Conservation (phyloP, 129 eudicot genomes). For the Glebionis coronaria region DNA sequence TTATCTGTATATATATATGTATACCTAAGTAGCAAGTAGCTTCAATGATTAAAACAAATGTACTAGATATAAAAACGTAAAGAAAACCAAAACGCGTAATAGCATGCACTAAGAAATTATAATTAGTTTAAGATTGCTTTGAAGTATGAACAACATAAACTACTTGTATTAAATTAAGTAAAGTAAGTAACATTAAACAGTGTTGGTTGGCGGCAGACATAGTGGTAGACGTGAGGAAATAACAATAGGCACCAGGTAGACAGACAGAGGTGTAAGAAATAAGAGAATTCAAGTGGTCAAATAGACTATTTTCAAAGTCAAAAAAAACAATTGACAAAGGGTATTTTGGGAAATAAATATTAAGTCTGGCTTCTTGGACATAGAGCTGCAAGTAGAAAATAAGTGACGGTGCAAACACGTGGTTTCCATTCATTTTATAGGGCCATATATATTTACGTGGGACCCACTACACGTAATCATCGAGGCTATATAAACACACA, state of each 20-base stretch:
- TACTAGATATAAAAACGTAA: too few relatives aligned
- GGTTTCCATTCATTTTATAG: conserved; percentile 25
- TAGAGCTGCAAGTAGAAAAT: conserved; percentile 3
- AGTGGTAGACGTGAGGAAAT: neutral
- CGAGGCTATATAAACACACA: conserved; percentile 11
- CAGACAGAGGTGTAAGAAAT: too few relatives aligned
- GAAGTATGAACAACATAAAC: too few relatives aligned
- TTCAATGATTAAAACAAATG: too few relatives aligned
- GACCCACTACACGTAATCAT: neutral
- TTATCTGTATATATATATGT: too few relatives aligned
- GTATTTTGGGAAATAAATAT: neutral
- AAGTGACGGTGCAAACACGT: conserved; percentile 17
- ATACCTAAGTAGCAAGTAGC: too few relatives aligned
- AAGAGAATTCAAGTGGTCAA: too few relatives aligned
- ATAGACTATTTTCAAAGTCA: conserved; percentile 10
- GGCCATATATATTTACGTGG: conserved; percentile 7
- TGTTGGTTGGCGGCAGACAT: neutral
- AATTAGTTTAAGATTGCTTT: too few relatives aligned
- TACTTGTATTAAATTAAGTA: neutral
- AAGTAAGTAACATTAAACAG: neutral
- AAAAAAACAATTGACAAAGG: conserved; percentile 12
- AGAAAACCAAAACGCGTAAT: too few relatives aligned
- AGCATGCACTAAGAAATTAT: too few relatives aligned
- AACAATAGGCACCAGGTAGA: conserved; percentile 7
- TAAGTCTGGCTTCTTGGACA: conserved; percentile 23